Evolutionary conservation across 768 basidiomycete genomes (phyloP).

Genomic region (Macrolepiota albuminosa): DNA sequence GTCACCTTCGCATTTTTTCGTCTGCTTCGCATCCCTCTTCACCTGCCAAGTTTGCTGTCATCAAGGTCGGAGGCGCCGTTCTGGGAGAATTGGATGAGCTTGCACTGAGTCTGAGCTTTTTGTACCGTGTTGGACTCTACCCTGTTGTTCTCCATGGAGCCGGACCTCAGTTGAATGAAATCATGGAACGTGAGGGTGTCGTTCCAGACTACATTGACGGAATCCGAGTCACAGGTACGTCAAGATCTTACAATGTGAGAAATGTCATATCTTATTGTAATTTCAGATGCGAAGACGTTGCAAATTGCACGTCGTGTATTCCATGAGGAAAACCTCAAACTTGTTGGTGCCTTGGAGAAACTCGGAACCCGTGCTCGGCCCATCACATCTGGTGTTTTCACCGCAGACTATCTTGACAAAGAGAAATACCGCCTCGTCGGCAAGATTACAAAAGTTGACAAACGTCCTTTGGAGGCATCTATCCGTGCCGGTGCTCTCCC

Average conservation of each 20-base stretch:
- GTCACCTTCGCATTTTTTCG: constrained; percentile 97
- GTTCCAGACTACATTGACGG: constrained; percentile 97
- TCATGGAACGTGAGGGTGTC: constrained; percentile 89
- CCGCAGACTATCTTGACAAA: constrained; percentile 93
- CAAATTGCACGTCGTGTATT: constrained; percentile 94
- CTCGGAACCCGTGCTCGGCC: constrained; percentile 96
- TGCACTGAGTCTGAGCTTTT: constrained; percentile 91
- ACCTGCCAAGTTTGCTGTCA: constrained; percentile 93
- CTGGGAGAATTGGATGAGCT: constrained; percentile 90
- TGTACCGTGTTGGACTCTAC: constrained; percentile 96
- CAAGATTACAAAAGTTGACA: constrained; percentile 92
- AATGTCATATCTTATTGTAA: not conserved
- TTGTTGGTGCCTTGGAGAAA: constrained; percentile 88
- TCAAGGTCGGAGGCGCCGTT: constrained; percentile 97
- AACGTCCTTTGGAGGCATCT: constrained; percentile 93
- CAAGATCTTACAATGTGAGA: not conserved
- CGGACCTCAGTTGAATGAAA: constrained; percentile 92
- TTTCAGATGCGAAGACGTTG: constrained; percentile 85
- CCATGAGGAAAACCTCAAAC: constrained; percentile 94
- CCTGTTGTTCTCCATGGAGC: constrained; percentile 96
- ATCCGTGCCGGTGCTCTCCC: constrained; percentile 96
- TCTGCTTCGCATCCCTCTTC: constrained; percentile 86
- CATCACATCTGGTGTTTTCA: constrained; percentile 97
- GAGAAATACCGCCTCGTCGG: constrained; percentile 95
- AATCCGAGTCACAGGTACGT: constrained; percentile 89